A percentile compares a stretch with the other conserved stretches of the same genome.
Evolutionary conservation across 495 filamentous ascomycete genomes (phyloP).

Genomic region (Tuber calosporum): DNA sequence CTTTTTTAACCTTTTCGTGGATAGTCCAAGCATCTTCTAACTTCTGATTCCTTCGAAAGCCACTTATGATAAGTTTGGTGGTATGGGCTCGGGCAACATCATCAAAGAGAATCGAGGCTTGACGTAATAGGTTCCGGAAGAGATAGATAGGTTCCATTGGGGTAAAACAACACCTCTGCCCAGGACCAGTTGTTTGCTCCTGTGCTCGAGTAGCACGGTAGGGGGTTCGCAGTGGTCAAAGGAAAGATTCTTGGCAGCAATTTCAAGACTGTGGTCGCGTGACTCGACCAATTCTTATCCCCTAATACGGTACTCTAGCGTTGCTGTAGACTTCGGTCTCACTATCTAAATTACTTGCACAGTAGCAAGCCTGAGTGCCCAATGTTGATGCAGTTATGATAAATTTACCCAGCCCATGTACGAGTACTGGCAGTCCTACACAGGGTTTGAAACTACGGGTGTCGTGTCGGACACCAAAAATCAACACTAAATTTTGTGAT

Average conservation of each 20-base stretch:
- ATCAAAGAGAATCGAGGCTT: constrained; percentile 79
- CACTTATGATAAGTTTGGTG: constrained; percentile 50
- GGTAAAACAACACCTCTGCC: not conserved
- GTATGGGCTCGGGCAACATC: constrained; percentile 57
- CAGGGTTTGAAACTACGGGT: too few relatives aligned
- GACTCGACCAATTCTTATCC: not conserved
- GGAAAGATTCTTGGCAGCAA: not conserved
- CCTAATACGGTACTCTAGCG: not conserved
- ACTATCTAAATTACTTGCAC: not conserved
- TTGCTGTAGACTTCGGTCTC: not conserved
- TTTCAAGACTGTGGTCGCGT: not conserved
- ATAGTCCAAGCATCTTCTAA: constrained; percentile 24
- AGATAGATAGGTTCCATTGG: constrained; percentile 53
- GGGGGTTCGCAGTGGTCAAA: not conserved
- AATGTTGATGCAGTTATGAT: too few relatives aligned
- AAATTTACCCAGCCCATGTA: too few relatives aligned
- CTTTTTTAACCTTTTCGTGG: constrained; percentile 38
- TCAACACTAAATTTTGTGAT: too few relatives aligned
- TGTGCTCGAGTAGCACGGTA: not conserved
- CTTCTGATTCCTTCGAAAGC: constrained; percentile 47
- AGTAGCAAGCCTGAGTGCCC: too few relatives aligned
- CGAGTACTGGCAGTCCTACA: too few relatives aligned
- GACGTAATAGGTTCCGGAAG: constrained; percentile 71
- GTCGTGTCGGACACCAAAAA: too few relatives aligned
- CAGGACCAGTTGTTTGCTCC: not conserved